Conservation (phyloP, 2,329 filamentous ascomycete species). For the Dactylella cylindrospora region DNA sequence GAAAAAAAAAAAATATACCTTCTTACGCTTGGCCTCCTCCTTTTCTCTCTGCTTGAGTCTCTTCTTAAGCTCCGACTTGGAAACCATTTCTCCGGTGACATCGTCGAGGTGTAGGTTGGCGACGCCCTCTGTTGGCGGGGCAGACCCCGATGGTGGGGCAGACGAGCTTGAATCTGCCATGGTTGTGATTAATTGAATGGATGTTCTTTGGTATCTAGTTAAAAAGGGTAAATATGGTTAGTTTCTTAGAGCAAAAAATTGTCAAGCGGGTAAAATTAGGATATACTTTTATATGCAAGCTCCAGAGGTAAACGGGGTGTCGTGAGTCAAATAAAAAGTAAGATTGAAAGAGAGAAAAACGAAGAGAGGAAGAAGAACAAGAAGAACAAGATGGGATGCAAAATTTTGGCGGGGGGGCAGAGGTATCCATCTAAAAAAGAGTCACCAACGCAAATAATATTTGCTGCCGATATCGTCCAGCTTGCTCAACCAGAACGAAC, state of each 20-base stretch:
- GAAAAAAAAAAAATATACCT: constrained; percentile 56
- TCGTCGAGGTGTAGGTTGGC: constrained; percentile 82
- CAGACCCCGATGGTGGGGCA: constrained; percentile 54
- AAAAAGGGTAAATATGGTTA: not conserved
- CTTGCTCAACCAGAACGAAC: not conserved
- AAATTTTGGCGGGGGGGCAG: constrained; percentile 37
- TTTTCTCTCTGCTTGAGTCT: constrained; percentile 85
- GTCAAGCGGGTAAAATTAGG: not conserved
- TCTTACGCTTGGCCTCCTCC: constrained; percentile 67
- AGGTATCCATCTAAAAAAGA: too few relatives aligned
- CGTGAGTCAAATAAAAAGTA: constrained; percentile 23
- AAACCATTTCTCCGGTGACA: constrained; percentile 83
- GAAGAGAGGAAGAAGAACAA: not conserved
- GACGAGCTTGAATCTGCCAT: constrained; percentile 50
- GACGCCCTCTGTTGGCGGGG: constrained; percentile 44
- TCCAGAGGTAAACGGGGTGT: too few relatives aligned
- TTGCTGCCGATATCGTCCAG: constrained; percentile 6
- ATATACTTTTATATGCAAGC: constrained; percentile 16
- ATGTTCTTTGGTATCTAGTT: not conserved
- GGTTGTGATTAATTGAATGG: not conserved
- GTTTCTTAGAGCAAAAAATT: not conserved
- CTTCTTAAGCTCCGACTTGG: constrained; percentile 91
- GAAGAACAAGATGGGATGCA: constrained; percentile 6
- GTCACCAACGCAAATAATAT: too few relatives aligned
- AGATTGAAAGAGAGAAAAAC: not conserved